phyloP scores from a whole-genome alignment of 768 basidiomycete genomes.

The Suillus luteus region DNA sequence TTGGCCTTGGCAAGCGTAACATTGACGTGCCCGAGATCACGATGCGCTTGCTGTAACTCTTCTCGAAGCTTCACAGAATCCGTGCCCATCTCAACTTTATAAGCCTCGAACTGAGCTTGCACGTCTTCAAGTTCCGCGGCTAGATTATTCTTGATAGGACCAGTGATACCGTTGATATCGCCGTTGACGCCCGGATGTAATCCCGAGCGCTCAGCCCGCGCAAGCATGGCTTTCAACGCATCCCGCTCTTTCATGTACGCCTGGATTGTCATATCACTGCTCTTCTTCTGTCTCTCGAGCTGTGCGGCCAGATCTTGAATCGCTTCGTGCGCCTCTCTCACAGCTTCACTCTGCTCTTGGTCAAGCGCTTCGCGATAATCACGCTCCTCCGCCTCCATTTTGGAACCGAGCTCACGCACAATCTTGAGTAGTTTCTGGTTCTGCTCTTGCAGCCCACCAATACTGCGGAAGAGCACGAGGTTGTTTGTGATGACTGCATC shows the following conservation, averaged over 20 bases:
- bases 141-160: constrained; percentile 39
- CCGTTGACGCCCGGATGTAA: constrained; percentile 32
- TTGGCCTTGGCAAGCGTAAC: constrained; percentile 80
- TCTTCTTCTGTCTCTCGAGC: constrained; percentile 76
- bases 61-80: constrained; percentile 76
- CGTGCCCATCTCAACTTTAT: constrained; percentile 76
- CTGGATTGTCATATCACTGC: constrained; percentile 68
- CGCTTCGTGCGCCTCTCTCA: constrained; percentile 86
- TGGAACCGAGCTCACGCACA: constrained; percentile 76
- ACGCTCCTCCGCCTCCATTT: constrained; percentile 84
- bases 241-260: constrained; percentile 89
- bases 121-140: constrained; percentile 68
- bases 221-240: constrained; percentile 74
- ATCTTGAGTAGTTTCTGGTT: constrained; percentile 88
- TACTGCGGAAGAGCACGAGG: constrained; percentile 82
- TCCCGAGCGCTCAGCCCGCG: constrained; percentile 44
- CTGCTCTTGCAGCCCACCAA: constrained; percentile 83
- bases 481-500: constrained; percentile 86
- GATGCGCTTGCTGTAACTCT: constrained; percentile 62
- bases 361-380: constrained; percentile 73
- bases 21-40: constrained; percentile 64
- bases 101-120: constrained; percentile 79
- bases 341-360: constrained; percentile 73
- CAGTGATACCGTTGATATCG: constrained; percentile 30
- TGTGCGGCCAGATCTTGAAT: constrained; percentile 79